Percentiles rank a stretch among this genome's conserved stretches.
Evolutionary conservation across 2,329 filamentous ascomycete genomes (phyloP).

Genomic region (Tolypocladium ovalisporum): DNA sequence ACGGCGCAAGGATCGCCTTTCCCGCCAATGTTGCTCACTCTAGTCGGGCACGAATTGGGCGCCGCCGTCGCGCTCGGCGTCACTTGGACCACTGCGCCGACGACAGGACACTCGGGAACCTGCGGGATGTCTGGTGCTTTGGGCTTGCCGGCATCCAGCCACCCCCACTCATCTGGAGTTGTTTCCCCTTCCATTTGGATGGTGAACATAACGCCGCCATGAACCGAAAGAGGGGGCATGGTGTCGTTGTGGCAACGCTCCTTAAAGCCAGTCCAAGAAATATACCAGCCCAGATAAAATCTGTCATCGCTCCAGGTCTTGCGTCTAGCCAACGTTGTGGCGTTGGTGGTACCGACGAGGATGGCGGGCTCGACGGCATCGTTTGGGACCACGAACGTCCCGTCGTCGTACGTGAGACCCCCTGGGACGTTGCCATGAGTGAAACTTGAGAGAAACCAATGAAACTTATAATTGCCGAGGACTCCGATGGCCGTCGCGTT

Average conservation of each 20-base stretch:
- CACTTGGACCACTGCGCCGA: not conserved
- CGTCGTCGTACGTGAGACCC: fast-evolving
- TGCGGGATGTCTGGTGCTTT: not conserved
- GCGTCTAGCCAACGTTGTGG: not conserved
- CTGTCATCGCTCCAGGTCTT: not conserved
- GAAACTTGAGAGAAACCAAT: not conserved
- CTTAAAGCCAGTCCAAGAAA: not conserved
- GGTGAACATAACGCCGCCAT: not conserved
- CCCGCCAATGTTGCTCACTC: not conserved
- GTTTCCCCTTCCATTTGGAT: not conserved
- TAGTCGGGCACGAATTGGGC: not conserved
- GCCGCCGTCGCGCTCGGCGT: not conserved
- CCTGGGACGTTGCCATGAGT: not conserved
- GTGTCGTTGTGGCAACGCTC: not conserved
- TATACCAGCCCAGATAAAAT: too few species aligned
- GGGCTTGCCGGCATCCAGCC: not conserved
- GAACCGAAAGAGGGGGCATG: not conserved
- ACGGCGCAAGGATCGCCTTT: not conserved
- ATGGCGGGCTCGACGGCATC: not conserved
- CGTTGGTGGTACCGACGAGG: not conserved
- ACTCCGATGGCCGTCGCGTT: not conserved
- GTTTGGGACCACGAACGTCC: not conserved
- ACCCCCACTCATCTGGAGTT: fast-evolving
- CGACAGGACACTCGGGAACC: not conserved
- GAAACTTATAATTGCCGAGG: not conserved